phyloP scores from a whole-genome alignment of 345 rosid species.

The Eucalyptus tenuipes region DNA sequence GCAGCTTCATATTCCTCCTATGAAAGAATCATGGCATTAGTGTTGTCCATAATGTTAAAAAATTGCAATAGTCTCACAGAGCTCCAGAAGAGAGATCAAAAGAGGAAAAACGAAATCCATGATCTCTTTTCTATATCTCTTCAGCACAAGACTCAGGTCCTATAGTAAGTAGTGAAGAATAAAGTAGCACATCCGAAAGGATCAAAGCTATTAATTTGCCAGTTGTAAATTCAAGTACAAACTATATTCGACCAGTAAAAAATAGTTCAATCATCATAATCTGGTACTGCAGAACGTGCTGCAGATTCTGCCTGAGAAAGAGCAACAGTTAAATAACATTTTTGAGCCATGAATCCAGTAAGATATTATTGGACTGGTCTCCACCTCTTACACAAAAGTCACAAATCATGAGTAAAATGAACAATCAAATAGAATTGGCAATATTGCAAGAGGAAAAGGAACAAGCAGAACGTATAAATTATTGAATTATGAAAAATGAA shows the following conservation, averaged over 20 bases:
- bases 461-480: background rate
- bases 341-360: background rate
- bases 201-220: background rate
- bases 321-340: background rate
- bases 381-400: background rate
- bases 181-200: background rate
- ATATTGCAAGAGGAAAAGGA: background rate
- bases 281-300: background rate
- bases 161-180: background rate
- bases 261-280: background rate
- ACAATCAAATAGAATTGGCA: background rate
- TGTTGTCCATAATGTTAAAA: background rate
- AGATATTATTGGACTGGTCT: background rate
- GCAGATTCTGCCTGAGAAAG: background rate
- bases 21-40: background rate
- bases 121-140: background rate
- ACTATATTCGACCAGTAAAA: background rate
- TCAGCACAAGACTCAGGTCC: background rate
- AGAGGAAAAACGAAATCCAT: background rate
- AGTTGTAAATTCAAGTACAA: background rate
- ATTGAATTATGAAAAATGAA: background rate
- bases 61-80: background rate
- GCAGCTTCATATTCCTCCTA: slow-evolving; percentile 97
- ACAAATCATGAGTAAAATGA: background rate
- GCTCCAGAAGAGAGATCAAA: background rate